Evolutionary conservation across 2,329 filamentous ascomycete genomes (phyloP).

Genomic region (Phyllosticta paracitricarpa): DNA sequence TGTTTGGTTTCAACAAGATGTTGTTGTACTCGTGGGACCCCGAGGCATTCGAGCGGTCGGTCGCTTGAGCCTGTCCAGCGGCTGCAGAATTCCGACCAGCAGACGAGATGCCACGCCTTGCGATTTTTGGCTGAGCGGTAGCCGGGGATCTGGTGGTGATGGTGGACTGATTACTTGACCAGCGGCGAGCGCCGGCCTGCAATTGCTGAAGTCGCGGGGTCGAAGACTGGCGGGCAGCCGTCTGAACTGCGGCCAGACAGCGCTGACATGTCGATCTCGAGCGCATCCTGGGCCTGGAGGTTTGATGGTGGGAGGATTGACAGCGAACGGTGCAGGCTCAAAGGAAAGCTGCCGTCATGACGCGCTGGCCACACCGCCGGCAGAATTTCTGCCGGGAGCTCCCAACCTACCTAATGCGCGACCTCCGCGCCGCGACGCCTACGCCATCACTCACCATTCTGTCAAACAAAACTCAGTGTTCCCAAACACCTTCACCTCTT

Average conservation of each 20-base stretch:
- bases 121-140: background rate
- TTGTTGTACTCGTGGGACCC: background rate
- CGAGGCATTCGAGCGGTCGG: background rate
- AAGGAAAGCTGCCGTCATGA: background rate
- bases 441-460: background rate
- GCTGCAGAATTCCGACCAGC: background rate
- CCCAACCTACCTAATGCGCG: background rate
- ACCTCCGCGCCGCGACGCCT: background rate
- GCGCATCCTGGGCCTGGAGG: constrained; percentile 22
- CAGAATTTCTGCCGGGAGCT: background rate
- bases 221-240: constrained; percentile 16
- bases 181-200: constrained; percentile 15
- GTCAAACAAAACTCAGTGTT: background rate
- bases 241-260: constrained; percentile 27
- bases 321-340: background rate
- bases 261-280: constrained; percentile 31
- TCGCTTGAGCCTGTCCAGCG: background rate
- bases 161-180: constrained; percentile 24
- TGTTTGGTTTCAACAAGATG: constrained; percentile 53
- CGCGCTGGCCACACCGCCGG: background rate
- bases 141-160: constrained; percentile 14
- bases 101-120: background rate
- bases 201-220: constrained; percentile 16
- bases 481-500: background rate
- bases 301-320: background rate